A percentile compares a stretch with the other conserved stretches of the same genome.
phyloP scores from a whole-genome alignment of 129 eudicot genomes.

The Saussurea involucrata region DNA sequence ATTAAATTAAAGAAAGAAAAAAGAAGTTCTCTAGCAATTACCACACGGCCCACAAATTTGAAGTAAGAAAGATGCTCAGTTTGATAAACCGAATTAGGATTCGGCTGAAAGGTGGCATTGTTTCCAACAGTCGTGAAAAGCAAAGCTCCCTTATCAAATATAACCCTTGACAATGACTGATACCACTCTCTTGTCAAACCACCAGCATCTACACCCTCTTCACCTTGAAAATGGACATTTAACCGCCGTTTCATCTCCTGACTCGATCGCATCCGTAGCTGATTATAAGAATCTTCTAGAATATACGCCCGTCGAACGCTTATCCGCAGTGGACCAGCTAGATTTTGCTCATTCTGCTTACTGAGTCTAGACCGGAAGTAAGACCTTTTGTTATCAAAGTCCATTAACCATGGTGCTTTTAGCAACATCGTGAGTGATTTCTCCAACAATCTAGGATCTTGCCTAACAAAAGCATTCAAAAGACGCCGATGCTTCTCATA shows the following conservation, averaged over 20 bases:
- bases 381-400: conserved; percentile 92
- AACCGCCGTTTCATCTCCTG: conserved; percentile 86
- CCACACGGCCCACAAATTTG: conserved; percentile 99
- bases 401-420: conserved; percentile 88
- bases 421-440: conserved; percentile 93
- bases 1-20: neutral
- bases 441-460: conserved; percentile 86
- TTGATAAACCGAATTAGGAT: conserved; percentile 96
- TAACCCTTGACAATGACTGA: conserved; percentile 80
- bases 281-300: conserved; percentile 94
- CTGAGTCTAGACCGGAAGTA: conserved; percentile 86
- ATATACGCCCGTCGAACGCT: conserved; percentile 92
- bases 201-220: conserved; percentile 99
- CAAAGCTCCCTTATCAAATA: conserved; percentile 95
- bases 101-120: conserved; percentile 95
- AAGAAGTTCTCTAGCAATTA: conserved; percentile 18
- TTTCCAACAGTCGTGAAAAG: conserved; percentile 96
- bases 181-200: conserved; percentile 99
- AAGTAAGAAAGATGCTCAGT: conserved; percentile 97
- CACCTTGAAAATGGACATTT: conserved; percentile 98
- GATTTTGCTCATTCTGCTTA: conserved; percentile 91
- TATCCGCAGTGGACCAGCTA: conserved; percentile 74
- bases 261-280: conserved; percentile 76
- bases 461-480: conserved; percentile 88
- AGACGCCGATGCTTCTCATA: conserved; percentile 89